Evolutionary conservation across 495 filamentous ascomycete species (phyloP).

Genomic region (Xylaria castorea): DNA sequence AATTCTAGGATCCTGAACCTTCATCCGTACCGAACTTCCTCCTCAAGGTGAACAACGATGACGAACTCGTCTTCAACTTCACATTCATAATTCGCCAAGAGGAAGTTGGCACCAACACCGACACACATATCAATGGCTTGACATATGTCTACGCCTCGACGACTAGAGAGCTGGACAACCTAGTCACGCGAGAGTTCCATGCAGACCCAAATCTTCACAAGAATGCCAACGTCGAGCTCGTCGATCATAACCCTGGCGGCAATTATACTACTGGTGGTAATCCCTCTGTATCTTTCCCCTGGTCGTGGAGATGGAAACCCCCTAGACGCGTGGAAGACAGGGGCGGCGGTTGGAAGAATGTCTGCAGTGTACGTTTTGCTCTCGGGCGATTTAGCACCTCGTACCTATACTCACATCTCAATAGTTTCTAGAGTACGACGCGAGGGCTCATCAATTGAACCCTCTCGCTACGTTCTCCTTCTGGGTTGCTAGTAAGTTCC

Average conservation of each 20-base stretch:
- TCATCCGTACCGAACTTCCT: slow-evolving; percentile 72
- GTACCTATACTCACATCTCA: slow-evolving; percentile 34
- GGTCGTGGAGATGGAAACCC: slow-evolving; percentile 96
- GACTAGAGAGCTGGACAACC: slow-evolving; percentile 84
- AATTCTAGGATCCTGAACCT: slow-evolving; percentile 77
- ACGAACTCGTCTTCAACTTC: slow-evolving; percentile 90
- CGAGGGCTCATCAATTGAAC: slow-evolving; percentile 84
- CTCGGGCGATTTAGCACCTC: not conserved
- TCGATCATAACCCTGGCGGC: slow-evolving; percentile 58
- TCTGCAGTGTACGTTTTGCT: slow-evolving; percentile 72
- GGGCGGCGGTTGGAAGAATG: slow-evolving; percentile 92
- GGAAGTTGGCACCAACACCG: slow-evolving; percentile 61
- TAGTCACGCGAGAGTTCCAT: slow-evolving; percentile 94
- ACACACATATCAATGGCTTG: slow-evolving; percentile 84
- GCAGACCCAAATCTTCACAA: slow-evolving; percentile 97
- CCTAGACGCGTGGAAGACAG: slow-evolving; percentile 83
- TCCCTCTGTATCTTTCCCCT: slow-evolving; percentile 86
- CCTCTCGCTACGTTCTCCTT: slow-evolving; percentile 92
- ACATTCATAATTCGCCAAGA: slow-evolving; percentile 84
- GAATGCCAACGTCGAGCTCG: slow-evolving; percentile 90
- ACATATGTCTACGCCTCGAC: slow-evolving; percentile 92
- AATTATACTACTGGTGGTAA: slow-evolving; percentile 83
- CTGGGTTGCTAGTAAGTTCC: slow-evolving; percentile 80
- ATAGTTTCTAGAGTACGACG: slow-evolving; percentile 94
- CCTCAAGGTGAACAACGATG: slow-evolving; percentile 85